phyloP scores from a whole-genome alignment of 345 rosid genomes.

The Pugionium dolabratum region DNA sequence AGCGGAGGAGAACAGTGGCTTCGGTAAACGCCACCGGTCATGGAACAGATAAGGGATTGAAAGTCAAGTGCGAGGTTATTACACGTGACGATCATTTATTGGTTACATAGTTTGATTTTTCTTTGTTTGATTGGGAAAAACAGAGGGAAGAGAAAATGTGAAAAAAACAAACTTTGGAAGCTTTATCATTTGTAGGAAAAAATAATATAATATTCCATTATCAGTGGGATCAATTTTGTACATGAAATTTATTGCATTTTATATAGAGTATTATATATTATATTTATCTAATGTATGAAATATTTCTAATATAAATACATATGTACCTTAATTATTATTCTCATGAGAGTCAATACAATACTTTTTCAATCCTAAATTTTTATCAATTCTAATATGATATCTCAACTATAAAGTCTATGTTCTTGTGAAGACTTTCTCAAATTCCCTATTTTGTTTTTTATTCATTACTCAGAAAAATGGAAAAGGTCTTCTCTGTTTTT shows the following conservation, averaged over 20 bases:
- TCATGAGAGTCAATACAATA: no score
- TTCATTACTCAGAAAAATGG: no score
- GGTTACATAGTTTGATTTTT: slow-evolving; percentile 32
- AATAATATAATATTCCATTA: neutral
- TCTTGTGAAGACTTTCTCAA: no score
- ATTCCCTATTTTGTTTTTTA: no score
- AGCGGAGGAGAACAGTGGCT: slow-evolving; percentile 59
- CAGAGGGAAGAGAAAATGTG: neutral
- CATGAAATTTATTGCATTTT: neutral
- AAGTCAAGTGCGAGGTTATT: slow-evolving; percentile 44
- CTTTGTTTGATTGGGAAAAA: neutral
- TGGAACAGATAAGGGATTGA: slow-evolving; percentile 25
- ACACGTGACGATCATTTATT: slow-evolving; percentile 45
- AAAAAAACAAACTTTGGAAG: neutral
- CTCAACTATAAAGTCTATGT: neutral
- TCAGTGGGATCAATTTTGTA: slow-evolving; percentile 21
- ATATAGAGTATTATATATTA: no score
- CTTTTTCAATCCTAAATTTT: no score
- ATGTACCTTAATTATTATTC: no score
- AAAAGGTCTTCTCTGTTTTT: no score
- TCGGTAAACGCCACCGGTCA: slow-evolving; percentile 31
- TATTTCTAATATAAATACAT: no score
- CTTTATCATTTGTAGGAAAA: neutral
- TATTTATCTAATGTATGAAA: no score
- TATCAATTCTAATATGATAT: no score